Evolutionary conservation across 768 basidiomycete genomes (phyloP), one percentile per base, ranked within the genome.

Genomic region (Pholiota microspora): DNA sequence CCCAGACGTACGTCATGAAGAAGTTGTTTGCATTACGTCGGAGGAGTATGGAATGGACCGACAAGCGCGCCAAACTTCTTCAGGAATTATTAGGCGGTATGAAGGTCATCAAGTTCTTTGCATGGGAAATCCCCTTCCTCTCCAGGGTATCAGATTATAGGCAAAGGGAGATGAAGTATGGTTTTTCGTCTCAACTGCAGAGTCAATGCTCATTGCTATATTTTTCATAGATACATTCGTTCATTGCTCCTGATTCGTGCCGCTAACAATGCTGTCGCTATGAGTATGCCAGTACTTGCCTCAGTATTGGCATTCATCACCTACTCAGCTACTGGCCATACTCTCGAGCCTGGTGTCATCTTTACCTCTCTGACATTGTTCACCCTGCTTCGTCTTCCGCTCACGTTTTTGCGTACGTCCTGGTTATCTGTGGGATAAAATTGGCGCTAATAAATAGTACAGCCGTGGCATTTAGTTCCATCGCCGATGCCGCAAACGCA

Each of bases 41-140:
- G 55, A 88, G 86, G 65, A 82, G 84, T 49, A 94, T 95, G 91
- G 67, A 70, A 0, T 96, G 89, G 89, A 97, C 89, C 4, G 95
- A 98, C 65, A 90, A 89, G 65, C 84, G 95, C 8, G 89, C 89
- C 12, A 94, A 92, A 64, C 72, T 95, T 4, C 78, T 97, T 10
- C 94, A 95, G 67, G 95, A 98, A 66, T 77, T 98, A 1, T 71
- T 97, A 0, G 85, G 86, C 10, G 90, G 91, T 1, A 94, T 97
- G 83, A 88, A 91, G 59, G 82, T 96, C 57, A 89, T 97, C 78
- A 97, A 97, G 69, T 86, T 88, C 68, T 95, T 95, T 69, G 85
- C 89, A 4, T 94, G 92, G 92, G 92, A 94, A 63, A 62, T 70
- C 1, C 91, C 94, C 0, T 96, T 92, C 69, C 76, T 96, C 23